These are phyloP conservation scores for Xylaria sp. DNA, from an alignment of 2,329 filamentous ascomycete species.

Conservation along the genomic window DNA sequence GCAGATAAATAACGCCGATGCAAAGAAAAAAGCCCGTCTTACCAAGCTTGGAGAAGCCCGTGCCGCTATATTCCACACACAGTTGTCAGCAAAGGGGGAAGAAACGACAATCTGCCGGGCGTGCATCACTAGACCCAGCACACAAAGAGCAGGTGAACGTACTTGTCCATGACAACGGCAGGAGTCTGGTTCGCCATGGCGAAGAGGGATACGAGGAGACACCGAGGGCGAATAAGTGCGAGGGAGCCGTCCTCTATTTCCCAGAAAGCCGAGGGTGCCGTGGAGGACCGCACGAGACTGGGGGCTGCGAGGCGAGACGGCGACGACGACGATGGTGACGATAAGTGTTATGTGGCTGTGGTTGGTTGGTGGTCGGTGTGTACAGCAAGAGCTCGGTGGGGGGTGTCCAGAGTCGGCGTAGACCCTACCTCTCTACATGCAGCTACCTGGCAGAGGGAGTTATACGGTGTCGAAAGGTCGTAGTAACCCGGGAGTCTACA, in stretches of 20 bases:
- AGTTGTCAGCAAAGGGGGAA: conserved; percentile 54
- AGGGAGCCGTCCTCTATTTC: neutral
- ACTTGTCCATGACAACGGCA: conserved; percentile 99
- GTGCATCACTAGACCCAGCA: conserved; percentile 43
- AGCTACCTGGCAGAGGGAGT: neutral
- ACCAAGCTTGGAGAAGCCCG: conserved; percentile 99
- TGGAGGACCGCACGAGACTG: neutral
- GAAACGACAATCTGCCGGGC: conserved; percentile 32
- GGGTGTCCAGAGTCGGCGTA: neutral
- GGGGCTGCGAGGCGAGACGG: conserved; percentile 14
- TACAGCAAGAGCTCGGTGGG: conserved; percentile 10
- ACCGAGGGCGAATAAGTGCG: conserved; percentile 8
- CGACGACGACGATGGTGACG: conserved; percentile 18
- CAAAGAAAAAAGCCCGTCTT: conserved; percentile 51
- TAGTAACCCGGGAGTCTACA: neutral
- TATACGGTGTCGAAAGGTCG: neutral
- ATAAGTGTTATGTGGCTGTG: conserved; percentile 1
- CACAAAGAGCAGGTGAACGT: conserved; percentile 63
- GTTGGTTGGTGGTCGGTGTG: conserved; percentile 22
- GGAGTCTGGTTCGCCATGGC: conserved; percentile 97
- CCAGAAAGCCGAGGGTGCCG: neutral
- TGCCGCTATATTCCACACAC: conserved; percentile 75
- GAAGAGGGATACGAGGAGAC: conserved; percentile 42
- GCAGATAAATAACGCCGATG: conserved; percentile 4
- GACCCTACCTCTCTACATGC: neutral